These are phyloP conservation scores for Omphalotus guepiniiformis DNA, from an alignment of 768 basidiomycete genomes.

Conservation along the genomic window DNA sequence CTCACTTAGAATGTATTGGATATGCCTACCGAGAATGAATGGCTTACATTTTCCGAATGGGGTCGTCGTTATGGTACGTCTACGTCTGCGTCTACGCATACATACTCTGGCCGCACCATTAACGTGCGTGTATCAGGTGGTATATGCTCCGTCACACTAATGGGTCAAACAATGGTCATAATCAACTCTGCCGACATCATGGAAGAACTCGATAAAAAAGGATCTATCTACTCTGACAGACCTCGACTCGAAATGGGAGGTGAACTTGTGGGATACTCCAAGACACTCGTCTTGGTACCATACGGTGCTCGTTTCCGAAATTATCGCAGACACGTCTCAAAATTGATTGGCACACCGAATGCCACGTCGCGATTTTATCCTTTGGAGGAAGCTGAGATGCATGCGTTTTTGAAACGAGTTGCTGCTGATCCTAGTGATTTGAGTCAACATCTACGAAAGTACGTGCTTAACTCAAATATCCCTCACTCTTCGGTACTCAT, in stretches of 20 bases:
- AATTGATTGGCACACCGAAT: conserved; percentile 32
- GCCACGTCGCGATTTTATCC: conserved; percentile 27
- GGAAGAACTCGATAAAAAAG: conserved; percentile 45
- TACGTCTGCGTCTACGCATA: background rate
- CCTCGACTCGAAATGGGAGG: conserved; percentile 48
- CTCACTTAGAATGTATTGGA: conserved; percentile 39
- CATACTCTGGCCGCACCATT: background rate
- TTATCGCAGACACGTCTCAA: conserved; percentile 41
- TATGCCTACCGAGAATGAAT: conserved; percentile 40
- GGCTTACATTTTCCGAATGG: conserved; percentile 49
- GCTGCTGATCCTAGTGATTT: conserved; percentile 25
- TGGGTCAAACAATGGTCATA: conserved; percentile 46
- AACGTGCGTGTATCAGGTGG: conserved; percentile 33
- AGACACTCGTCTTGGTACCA: conserved; percentile 40
- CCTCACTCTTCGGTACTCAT: background rate
- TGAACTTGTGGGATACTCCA: conserved; percentile 43
- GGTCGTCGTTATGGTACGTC: conserved; percentile 46
- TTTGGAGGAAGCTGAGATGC: conserved; percentile 30
- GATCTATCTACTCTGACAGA: conserved; percentile 44
- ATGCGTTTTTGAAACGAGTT: conserved; percentile 32
- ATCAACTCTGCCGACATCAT: conserved; percentile 40
- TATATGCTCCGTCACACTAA: conserved; percentile 32
- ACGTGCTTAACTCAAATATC: conserved; percentile 10
- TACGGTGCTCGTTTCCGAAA: conserved; percentile 41
- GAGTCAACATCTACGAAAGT: conserved; percentile 39